phyloP scores from a whole-genome alignment of 148 eudicot genomes.

The Suaeda aralocaspica region DNA sequence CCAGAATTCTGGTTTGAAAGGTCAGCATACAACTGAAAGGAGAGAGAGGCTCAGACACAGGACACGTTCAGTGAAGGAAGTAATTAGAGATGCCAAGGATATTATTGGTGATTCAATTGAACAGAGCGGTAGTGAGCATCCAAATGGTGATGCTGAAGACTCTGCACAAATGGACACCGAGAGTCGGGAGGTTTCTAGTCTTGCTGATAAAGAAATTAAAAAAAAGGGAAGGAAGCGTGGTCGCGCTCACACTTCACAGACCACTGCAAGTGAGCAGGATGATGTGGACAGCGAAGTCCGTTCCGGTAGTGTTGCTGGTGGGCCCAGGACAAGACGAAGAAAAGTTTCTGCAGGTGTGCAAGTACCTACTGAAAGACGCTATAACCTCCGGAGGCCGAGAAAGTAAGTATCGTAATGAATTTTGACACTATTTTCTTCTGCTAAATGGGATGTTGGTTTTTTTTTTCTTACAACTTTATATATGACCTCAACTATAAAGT shows the following conservation, averaged over 20 bases:
- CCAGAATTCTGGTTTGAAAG: slow-evolving; percentile 41
- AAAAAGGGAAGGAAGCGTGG: slow-evolving; percentile 59
- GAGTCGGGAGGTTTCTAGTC: slow-evolving; percentile 43
- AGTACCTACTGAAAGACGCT: slow-evolving; percentile 48
- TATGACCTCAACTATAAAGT: background rate
- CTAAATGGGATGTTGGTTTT: slow-evolving; percentile 6
- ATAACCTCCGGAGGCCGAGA: slow-evolving; percentile 72
- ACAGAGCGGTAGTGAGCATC: slow-evolving; percentile 33
- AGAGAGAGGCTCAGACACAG: slow-evolving; percentile 36
- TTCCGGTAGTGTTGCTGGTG: slow-evolving; percentile 57
- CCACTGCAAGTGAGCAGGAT: slow-evolving; percentile 47
- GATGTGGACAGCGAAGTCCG: slow-evolving; percentile 57
- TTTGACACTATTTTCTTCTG: slow-evolving; percentile 3
- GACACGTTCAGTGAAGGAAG: slow-evolving; percentile 44
- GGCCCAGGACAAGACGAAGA: slow-evolving; percentile 61
- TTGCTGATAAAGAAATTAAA: slow-evolving; percentile 31
- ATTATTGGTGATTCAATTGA: slow-evolving; percentile 41
- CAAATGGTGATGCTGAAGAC: slow-evolving; percentile 55
- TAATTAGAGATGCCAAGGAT: slow-evolving; percentile 44
- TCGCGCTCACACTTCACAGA: slow-evolving; percentile 43
- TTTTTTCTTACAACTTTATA: no score
- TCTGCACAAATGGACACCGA: slow-evolving; percentile 40
- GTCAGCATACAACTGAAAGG: slow-evolving; percentile 33
- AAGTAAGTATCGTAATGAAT: slow-evolving; percentile 41
- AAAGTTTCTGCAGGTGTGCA: slow-evolving; percentile 44